Evolutionary conservation across 148 eudicot species (phyloP).

Genomic region (Fagopyrum tataricum): DNA sequence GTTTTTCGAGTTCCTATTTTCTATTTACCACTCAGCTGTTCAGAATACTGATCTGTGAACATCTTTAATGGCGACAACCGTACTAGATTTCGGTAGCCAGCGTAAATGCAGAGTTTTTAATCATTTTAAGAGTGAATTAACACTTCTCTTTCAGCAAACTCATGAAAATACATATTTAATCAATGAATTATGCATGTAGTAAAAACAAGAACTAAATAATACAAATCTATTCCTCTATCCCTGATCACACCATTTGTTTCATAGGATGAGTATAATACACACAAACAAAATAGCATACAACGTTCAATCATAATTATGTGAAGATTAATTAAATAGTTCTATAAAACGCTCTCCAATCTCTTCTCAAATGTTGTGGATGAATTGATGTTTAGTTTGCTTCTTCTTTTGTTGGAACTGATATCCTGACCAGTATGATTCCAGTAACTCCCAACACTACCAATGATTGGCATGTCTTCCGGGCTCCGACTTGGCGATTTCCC

Average conservation of each 20-base stretch:
- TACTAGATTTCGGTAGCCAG: too few relatives aligned
- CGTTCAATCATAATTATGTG: not conserved
- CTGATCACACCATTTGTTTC: not conserved
- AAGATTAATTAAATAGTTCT: slow-evolving; percentile 4
- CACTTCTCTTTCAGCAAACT: too few relatives aligned
- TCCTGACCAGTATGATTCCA: slow-evolving; percentile 43
- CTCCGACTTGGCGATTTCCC: slow-evolving; percentile 32
- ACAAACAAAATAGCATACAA: not conserved
- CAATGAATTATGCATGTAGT: not conserved
- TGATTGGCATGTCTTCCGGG: slow-evolving; percentile 44
- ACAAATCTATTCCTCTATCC: not conserved
- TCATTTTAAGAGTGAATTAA: not conserved
- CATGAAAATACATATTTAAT: not conserved
- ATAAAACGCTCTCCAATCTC: slow-evolving; percentile 42
- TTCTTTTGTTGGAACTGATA: slow-evolving; percentile 23
- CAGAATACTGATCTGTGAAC: not conserved
- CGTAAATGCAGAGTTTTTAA: not conserved
- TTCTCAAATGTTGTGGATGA: slow-evolving; percentile 35
- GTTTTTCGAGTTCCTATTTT: not conserved
- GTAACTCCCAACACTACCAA: slow-evolving; percentile 67
- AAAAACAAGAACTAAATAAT: not conserved
- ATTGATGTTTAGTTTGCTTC: slow-evolving; percentile 27
- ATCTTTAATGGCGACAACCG: not conserved
- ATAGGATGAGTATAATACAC: not conserved
- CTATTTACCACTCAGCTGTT: not conserved